Conservation (phyloP, 495 filamentous ascomycete genomes). For the Penicillium pancosmium region DNA sequence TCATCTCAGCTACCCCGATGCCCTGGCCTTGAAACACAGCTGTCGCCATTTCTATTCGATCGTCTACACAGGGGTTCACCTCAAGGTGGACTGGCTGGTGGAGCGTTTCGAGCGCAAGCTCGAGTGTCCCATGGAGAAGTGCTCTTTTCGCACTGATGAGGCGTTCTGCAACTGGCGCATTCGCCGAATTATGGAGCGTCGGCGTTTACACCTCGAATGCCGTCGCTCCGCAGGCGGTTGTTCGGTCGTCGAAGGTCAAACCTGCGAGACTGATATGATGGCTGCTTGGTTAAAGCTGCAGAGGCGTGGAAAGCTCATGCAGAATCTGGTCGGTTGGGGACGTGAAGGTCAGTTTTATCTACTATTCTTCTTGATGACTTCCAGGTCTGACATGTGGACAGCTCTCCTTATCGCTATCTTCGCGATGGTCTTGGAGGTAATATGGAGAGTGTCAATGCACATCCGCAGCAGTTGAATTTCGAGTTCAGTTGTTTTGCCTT, state of each 20-base stretch:
- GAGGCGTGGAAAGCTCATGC: conserved; percentile 18
- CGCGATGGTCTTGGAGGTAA: conserved; percentile 2
- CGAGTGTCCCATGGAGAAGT: conserved; percentile 52
- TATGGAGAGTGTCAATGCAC: not conserved
- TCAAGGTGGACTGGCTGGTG: conserved; percentile 70
- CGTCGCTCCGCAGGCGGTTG: conserved; percentile 32
- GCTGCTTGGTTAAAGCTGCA: conserved; percentile 38
- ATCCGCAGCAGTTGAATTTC: not conserved
- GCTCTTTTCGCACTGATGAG: conserved; percentile 49
- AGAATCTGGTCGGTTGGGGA: conserved; percentile 11
- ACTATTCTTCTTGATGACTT: not conserved
- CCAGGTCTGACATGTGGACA: not conserved
- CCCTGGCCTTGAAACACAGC: conserved; percentile 69
- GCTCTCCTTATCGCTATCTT: conserved; percentile 6
- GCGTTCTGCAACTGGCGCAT: conserved; percentile 46
- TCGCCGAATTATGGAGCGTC: conserved; percentile 45
- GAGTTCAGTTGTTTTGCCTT: not conserved
- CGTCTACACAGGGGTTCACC: conserved; percentile 64
- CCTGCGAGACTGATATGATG: conserved; percentile 38
- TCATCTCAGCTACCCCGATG: conserved; percentile 73
- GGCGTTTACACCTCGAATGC: conserved; percentile 47
- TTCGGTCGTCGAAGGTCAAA: conserved; percentile 37
- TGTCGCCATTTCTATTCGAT: conserved; percentile 63
- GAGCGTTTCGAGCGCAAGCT: conserved; percentile 54
- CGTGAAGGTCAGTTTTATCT: conserved; percentile 35